Conservation (phyloP, 2,329 filamentous ascomycete species). For the Blastomyces parvus region DNA sequence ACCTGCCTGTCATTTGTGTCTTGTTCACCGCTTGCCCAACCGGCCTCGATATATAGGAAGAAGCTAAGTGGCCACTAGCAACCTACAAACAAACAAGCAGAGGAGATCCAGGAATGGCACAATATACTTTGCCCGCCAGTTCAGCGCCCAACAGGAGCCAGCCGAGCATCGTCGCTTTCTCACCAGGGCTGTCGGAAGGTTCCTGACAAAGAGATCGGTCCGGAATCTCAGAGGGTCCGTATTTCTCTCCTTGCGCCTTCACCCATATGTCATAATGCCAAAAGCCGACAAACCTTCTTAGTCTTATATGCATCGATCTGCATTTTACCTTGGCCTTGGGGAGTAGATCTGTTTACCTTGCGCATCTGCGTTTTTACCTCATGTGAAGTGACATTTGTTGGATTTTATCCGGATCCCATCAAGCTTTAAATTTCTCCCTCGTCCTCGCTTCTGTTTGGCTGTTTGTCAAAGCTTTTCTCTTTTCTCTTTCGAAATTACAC, state of each 20-base stretch:
- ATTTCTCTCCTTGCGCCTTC: background rate
- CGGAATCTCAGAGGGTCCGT: background rate
- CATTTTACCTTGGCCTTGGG: conserved; percentile 14
- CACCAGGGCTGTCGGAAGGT: conserved; percentile 8
- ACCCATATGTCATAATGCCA: conserved; percentile 11
- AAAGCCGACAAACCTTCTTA: conserved; percentile 14
- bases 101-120: conserved; percentile 8
- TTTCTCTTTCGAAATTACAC: conserved; percentile 1
- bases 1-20: conserved; percentile 8
- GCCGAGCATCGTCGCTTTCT: background rate
- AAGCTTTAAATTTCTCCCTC: conserved; percentile 11
- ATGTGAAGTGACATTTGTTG: conserved; percentile 1
- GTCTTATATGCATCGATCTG: conserved; percentile 13
- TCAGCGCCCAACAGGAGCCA: conserved; percentile 1
- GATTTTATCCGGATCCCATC: conserved; percentile 2
- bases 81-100: conserved; percentile 15
- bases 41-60: conserved; percentile 14
- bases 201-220: conserved; percentile 14
- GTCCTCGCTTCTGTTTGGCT: conserved; percentile 10
- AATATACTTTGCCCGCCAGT: background rate
- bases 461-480: conserved; percentile 4
- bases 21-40: conserved; percentile 16
- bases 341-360: conserved; percentile 12
- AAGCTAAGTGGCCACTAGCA: conserved; percentile 13
- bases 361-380: conserved; percentile 11